These are phyloP conservation scores for Pythium monospermum DNA, from an alignment of 352 stramenopile genomes.

Conservation along the genomic window DNA sequence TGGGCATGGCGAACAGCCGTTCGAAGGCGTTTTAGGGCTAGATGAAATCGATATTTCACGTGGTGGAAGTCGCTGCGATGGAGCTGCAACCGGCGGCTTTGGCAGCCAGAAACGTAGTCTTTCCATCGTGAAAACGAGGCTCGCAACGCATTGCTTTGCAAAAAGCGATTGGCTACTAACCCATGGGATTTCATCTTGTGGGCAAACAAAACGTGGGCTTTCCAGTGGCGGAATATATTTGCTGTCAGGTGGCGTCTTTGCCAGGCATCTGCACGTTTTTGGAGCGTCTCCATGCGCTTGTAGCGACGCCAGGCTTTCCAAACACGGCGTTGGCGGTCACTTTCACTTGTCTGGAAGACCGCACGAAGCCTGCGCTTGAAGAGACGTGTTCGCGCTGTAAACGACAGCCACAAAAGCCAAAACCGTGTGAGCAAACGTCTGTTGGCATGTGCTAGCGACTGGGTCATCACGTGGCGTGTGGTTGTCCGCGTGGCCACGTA, in stretches of 20 bases:
- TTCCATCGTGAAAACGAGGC: conserved; percentile 5
- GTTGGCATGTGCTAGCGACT: background rate
- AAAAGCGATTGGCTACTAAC: conserved; percentile 5
- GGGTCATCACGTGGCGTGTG: background rate
- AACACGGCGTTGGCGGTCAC: background rate
- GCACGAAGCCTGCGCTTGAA: conserved; percentile 12
- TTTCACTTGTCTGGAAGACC: conserved; percentile 11
- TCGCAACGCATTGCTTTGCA: conserved; percentile 11
- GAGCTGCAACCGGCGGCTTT: background rate
- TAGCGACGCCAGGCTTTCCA: conserved; percentile 13
- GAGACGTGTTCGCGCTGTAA: background rate
- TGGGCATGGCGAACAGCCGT: background rate
- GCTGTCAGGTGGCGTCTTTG: background rate
- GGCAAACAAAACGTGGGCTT: conserved; percentile 1
- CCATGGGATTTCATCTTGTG: conserved; percentile 11
- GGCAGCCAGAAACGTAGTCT: background rate
- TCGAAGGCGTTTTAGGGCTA: background rate
- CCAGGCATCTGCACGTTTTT: background rate
- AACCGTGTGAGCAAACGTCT: background rate
- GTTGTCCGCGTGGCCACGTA: background rate
- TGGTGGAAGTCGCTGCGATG: background rate
- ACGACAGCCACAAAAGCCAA: conserved; percentile 3
- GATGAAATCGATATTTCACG: background rate
- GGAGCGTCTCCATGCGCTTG: conserved; percentile 1
- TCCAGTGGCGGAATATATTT: conserved; percentile 6